These are phyloP conservation scores for Flaveria sonorensis DNA, from an alignment of 129 eudicot genomes.

Conservation along the genomic window DNA sequence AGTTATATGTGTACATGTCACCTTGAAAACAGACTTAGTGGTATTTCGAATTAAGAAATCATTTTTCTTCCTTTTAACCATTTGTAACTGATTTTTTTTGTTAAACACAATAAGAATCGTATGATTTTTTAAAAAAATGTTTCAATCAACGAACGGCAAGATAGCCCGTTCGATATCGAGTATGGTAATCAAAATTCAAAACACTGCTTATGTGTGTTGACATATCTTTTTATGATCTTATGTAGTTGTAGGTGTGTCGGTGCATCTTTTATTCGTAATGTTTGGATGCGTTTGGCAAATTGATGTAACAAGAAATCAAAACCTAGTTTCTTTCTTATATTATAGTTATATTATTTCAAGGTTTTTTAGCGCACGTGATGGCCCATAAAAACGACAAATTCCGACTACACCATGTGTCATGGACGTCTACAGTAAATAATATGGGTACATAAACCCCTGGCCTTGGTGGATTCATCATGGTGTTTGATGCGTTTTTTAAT, in stretches of 20 bases:
- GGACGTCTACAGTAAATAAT: neutral
- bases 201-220: no score
- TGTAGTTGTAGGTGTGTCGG: neutral
- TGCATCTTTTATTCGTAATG: neutral
- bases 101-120: no score
- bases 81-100: no score
- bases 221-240: neutral
- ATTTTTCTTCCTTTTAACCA: no score
- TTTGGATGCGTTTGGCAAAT: neutral
- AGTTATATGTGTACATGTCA: no score
- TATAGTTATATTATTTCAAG: neutral
- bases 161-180: no score
- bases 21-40: no score
- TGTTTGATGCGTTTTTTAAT: neutral
- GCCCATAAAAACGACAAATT: constrained; percentile 6
- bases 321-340: neutral
- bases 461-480: neutral
- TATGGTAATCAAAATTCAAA: no score
- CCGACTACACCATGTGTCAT: constrained; percentile 10
- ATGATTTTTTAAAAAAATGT: no score
- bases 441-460: constrained; percentile 9
- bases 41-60: no score
- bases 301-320: neutral
- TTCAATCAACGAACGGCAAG: no score
- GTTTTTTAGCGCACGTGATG: neutral